Conservation (phyloP, 441 rosid genomes). For the Gossypium gossypioides region DNA sequence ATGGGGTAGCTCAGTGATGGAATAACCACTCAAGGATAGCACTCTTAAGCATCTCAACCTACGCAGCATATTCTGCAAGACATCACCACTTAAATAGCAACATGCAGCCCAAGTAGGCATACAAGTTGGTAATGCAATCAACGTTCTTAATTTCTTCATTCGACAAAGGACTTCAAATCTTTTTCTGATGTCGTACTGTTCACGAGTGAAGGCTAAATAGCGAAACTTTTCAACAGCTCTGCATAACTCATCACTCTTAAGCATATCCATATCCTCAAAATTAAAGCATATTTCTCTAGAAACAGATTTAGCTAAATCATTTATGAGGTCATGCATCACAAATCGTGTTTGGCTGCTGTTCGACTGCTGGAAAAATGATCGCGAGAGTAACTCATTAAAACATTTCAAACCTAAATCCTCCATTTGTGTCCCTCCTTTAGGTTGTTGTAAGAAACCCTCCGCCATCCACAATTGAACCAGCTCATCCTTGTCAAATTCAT, state of each 20-base stretch:
- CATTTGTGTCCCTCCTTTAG: background rate
- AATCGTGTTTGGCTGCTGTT: background rate
- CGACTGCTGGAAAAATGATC: conserved; percentile 15
- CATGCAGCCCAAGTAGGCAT: background rate
- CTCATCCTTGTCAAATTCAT: conserved; percentile 12
- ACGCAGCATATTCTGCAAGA: background rate
- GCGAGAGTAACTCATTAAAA: conserved; percentile 12
- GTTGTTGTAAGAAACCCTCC: conserved; percentile 14
- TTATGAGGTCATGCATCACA: conserved; percentile 22
- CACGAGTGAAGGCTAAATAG: conserved; percentile 11
- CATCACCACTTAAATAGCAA: conserved; percentile 3
- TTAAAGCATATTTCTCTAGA: background rate
- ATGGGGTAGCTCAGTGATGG: conserved; percentile 10
- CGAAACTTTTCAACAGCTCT: background rate
- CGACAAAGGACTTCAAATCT: conserved; percentile 4
- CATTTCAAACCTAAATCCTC: conserved; percentile 13
- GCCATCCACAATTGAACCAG: conserved; percentile 23
- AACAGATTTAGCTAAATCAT: conserved; percentile 18
- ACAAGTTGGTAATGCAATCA: conserved; percentile 4
- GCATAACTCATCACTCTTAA: background rate
- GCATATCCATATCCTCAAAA: background rate
- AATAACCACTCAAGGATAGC: conserved; percentile 11
- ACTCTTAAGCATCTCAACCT: conserved; percentile 12
- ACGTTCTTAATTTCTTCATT: conserved; percentile 11
- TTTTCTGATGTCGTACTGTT: background rate